A percentile compares a stretch with the other conserved stretches of the same genome.
phyloP scores from a whole-genome alignment of 768 basidiomycete genomes.

The Cantharellus cinnabarinus region DNA sequence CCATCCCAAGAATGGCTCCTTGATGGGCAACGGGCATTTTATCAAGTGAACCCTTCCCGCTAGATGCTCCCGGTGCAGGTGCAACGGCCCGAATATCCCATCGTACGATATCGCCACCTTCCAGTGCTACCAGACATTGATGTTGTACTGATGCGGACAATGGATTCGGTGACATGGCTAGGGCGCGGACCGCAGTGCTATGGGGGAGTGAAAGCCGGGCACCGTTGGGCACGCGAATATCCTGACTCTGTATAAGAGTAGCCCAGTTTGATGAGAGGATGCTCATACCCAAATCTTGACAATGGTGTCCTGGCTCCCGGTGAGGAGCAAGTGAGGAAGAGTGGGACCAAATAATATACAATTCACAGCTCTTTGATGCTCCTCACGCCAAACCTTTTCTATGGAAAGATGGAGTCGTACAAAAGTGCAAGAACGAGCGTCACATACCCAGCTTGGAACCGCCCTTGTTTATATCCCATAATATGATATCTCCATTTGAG shows the following conservation, averaged over 20 bases:
- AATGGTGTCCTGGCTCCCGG: slow-evolving; percentile 8
- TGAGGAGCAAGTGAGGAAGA: slow-evolving; percentile 3
- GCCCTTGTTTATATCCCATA: slow-evolving; percentile 5
- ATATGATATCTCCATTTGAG: slow-evolving; percentile 5
- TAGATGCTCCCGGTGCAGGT: background rate
- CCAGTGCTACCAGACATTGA: slow-evolving; percentile 5
- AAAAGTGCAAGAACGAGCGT: background rate
- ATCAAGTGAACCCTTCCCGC: background rate
- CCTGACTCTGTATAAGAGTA: background rate
- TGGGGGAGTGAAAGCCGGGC: slow-evolving; percentile 2
- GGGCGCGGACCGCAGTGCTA: background rate
- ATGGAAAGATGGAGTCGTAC: background rate
- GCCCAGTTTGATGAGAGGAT: background rate
- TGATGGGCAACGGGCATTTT: slow-evolving; percentile 62
- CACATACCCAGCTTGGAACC: background rate
- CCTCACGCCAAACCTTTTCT: slow-evolving; percentile 2
- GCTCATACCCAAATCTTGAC: slow-evolving; percentile 7
- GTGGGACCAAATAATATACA: slow-evolving; percentile 2
- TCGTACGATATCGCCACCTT: slow-evolving; percentile 4
- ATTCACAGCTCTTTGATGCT: slow-evolving; percentile 8
- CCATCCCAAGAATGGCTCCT: slow-evolving; percentile 47
- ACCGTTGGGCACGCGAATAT: slow-evolving; percentile 4
- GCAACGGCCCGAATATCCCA: slow-evolving; percentile 40
- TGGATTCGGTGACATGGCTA: slow-evolving; percentile 2
- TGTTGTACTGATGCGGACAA: slow-evolving; percentile 1